Conservation (phyloP, 441 rosid species). For the Eruca vesicaria region DNA sequence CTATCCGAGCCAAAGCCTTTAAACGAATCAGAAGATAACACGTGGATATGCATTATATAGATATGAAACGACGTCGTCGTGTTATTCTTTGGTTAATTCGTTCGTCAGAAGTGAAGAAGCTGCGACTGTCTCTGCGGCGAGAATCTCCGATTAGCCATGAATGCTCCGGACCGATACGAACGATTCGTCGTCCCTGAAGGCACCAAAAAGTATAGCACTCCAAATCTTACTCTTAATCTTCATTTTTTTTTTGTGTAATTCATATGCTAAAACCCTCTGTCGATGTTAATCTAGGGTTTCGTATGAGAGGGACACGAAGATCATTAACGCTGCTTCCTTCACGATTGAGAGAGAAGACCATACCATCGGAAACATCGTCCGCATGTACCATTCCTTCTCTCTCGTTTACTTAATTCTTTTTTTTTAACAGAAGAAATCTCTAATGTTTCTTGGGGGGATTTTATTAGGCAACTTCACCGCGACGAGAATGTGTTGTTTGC, state of each 20-base stretch:
- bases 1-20: slow-evolving; percentile 19
- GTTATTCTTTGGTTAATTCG: neutral
- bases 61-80: slow-evolving; percentile 19
- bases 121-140: slow-evolving; percentile 12
- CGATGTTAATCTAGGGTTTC: slow-evolving; percentile 62
- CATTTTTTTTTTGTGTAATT: neutral
- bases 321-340: slow-evolving; percentile 92
- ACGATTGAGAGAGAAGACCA: slow-evolving; percentile 95
- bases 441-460: neutral
- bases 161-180: slow-evolving; percentile 95
- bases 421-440: neutral
- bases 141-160: slow-evolving; percentile 50
- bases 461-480: slow-evolving; percentile 79
- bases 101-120: neutral
- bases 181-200: slow-evolving; percentile 98
- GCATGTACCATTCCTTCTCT: slow-evolving; percentile 49
- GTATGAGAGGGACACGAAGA: slow-evolving; percentile 94
- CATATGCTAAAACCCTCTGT: neutral
- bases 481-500: slow-evolving; percentile 90
- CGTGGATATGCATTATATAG: neutral
- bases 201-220: slow-evolving; percentile 61
- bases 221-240: neutral
- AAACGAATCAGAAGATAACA: neutral
- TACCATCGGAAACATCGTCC: slow-evolving; percentile 86
- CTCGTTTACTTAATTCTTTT: too few relatives aligned